Conservation (phyloP, 1,284 basidiomycete genomes). For the Bjerkandera adusta region DNA sequence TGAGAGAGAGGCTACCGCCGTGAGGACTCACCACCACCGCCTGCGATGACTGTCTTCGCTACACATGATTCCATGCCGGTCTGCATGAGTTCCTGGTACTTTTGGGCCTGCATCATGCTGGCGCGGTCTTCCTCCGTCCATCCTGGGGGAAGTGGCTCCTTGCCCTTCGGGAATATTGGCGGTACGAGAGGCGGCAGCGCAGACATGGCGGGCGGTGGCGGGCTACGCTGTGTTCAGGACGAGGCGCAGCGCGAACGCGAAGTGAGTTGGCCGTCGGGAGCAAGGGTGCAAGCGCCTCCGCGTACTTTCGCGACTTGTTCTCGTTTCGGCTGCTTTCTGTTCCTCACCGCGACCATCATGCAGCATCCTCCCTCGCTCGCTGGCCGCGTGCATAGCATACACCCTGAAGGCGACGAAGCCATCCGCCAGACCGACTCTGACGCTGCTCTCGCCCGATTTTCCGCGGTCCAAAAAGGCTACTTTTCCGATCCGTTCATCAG, state of each 20-base stretch:
- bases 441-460: conserved; percentile 76
- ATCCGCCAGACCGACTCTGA: conserved; percentile 74
- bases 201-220: conserved; percentile 16
- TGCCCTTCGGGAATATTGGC: conserved; percentile 56
- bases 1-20: neutral
- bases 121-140: conserved; percentile 78
- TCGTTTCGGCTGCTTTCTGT: too few species aligned
- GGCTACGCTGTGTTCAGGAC: neutral
- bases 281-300: neutral
- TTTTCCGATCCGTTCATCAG: conserved; percentile 71
- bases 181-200: conserved; percentile 38
- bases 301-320: neutral
- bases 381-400: conserved; percentile 6
- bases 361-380: conserved; percentile 10
- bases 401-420: conserved; percentile 49
- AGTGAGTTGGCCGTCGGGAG: conserved; percentile 1
- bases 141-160: conserved; percentile 81
- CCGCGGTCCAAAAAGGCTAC: conserved; percentile 77
- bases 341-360: conserved; percentile 4
- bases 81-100: conserved; percentile 71
- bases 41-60: conserved; percentile 79
- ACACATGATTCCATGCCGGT: conserved; percentile 83
- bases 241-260: neutral
- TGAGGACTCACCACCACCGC: conserved; percentile 65
- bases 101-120: conserved; percentile 65